phyloP scores from a whole-genome alignment of 129 eudicot species.

The Mikania micrantha region DNA sequence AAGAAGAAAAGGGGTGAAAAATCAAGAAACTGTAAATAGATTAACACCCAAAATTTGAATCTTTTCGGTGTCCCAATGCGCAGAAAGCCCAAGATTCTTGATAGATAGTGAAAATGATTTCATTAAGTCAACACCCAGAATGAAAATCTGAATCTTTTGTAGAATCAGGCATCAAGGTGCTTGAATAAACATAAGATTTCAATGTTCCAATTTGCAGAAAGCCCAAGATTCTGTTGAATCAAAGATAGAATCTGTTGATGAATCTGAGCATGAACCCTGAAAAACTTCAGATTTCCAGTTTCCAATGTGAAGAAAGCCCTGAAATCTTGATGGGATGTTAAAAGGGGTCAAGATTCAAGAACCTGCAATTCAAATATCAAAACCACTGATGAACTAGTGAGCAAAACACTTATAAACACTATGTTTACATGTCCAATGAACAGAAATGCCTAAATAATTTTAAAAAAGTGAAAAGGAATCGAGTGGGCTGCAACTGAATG shows the following conservation, averaged over 20 bases:
- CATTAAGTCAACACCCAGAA: not conserved
- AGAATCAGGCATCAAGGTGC: not conserved
- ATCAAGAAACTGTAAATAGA: not conserved
- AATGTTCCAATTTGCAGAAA: slow-evolving; percentile 1
- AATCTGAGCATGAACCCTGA: not conserved
- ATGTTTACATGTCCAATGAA: not conserved
- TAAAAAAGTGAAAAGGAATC: slow-evolving; percentile 2
- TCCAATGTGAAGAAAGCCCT: not conserved
- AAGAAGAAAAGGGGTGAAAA: not conserved
- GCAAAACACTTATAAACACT: not conserved
- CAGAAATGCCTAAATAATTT: slow-evolving; percentile 7
- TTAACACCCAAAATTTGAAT: not conserved
- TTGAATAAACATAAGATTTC: not conserved
- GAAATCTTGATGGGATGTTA: not conserved
- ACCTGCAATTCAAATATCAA: slow-evolving; percentile 6
- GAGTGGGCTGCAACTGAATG: not conserved
- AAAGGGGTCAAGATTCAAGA: slow-evolving; percentile 4
- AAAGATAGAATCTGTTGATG: not conserved
- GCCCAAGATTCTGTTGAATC: not conserved
- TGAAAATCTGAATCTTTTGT: not conserved
- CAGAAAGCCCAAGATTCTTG: too few species aligned
- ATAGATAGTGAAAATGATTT: too few species aligned
- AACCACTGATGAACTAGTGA: slow-evolving; percentile 1
- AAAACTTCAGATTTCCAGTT: slow-evolving; percentile 8
- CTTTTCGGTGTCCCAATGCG: too few species aligned